Evolutionary conservation across 1,284 basidiomycete species (phyloP), one percentile per base, ranked within the genome.

Genomic region (Ceratobasidium sp.): DNA sequence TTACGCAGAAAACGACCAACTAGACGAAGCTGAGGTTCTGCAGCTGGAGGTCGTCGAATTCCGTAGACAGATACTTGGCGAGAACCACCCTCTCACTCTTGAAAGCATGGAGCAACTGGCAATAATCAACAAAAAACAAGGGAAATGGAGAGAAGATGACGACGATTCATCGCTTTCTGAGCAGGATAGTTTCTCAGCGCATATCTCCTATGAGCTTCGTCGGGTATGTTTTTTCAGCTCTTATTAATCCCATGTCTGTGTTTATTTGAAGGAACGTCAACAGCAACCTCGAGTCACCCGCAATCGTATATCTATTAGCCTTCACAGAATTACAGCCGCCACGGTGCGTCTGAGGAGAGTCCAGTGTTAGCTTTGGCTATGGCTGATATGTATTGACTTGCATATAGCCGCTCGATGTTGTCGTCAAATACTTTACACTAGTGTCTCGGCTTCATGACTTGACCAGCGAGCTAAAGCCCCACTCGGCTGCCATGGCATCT

Each of bases 401-500:
- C 29, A 31, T 20, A 25, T 32, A 64, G 58, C 58, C 58, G 22
- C n/a, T 64, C 1, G 40, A 64, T 17, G 29, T 35, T 25, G 29
- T 50, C 13, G 32, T 64, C n/a, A 31, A 27, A 25, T 52, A 64
- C 31, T 64, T 64, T 40, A 50, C 47, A 12, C n/a, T 34, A 6
- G 45, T 20, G 6, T 49, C 58, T 3, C 29, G 22, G 10, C 20
- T 64, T 2, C 58, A 31, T 43, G 45, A 64, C 13, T 17, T 50
- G 4, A 64, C 58, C 7, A 2, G 25, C 29, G 29, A 64, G 22
- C n/a, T 64, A 1, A 17, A 32, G 8, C 8, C n/a, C 10, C 22
- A 10, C 20, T 52, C 58, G 7, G 13, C n/a, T 20, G 25, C 31
- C 22, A 31, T 15, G 12, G 29, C 40, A 15, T 27, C 45, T 6